A percentile compares a stretch with the other conserved stretches of the same genome.
Conservation (phyloP, 2,329 filamentous ascomycete species). For the Waltergamsia citrina region DNA sequence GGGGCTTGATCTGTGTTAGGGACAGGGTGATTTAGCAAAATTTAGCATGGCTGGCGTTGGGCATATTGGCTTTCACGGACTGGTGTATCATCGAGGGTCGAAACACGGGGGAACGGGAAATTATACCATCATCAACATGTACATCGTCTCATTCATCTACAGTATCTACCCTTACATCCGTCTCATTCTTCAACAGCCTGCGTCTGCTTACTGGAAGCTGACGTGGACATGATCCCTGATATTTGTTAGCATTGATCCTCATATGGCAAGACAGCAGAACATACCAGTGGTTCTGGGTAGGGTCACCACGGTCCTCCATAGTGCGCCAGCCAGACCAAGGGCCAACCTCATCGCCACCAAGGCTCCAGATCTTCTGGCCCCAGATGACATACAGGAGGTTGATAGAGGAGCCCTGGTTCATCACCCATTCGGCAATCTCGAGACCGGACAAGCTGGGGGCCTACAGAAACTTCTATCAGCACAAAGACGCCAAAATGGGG, state of each 20-base stretch:
- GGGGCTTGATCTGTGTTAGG: conserved; percentile 23
- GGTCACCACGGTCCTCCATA: conserved; percentile 29
- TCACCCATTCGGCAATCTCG: conserved; percentile 37
- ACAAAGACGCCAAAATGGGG: not conserved
- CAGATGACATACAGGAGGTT: conserved; percentile 40
- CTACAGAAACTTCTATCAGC: conserved; percentile 10
- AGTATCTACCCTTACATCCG: no score
- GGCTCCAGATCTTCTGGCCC: conserved; percentile 37
- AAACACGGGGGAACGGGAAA: no score
- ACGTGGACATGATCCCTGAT: conserved; percentile 18
- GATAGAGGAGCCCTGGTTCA: conserved; percentile 28
- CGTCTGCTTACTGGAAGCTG: conserved; percentile 13
- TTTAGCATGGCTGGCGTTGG: not conserved
- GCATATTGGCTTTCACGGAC: no score
- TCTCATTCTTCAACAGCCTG: no score
- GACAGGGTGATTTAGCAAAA: no score
- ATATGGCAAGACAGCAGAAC: conserved; percentile 5
- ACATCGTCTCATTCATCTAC: no score
- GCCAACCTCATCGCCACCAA: conserved; percentile 19
- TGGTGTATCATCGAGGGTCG: no score
- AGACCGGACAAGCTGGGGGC: conserved; percentile 24
- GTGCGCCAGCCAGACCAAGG: conserved; percentile 30
- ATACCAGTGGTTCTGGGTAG: conserved; percentile 34
- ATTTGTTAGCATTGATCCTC: not conserved
- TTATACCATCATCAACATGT: not conserved